These are phyloP conservation scores for Heliamphora pulchella DNA, from an alignment of 179 eudicot genomes.

Conservation along the genomic window DNA sequence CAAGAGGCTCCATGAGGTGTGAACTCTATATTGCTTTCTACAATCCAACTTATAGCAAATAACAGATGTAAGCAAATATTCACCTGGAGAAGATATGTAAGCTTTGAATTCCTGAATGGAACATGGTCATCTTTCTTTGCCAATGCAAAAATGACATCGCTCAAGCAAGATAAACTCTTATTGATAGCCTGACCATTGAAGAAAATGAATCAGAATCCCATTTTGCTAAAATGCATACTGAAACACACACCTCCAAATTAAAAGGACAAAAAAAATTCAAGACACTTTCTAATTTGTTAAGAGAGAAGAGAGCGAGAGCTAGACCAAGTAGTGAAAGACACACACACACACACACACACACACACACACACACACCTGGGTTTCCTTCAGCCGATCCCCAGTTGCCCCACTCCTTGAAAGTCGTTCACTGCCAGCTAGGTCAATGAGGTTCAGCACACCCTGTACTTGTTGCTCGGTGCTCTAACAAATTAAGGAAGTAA, in stretches of 20 bases:
- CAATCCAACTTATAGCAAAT: background rate
- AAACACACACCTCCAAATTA: background rate
- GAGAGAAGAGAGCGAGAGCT: too few relatives aligned
- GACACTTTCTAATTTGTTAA: too few relatives aligned
- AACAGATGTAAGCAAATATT: background rate
- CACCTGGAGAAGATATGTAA: conserved; percentile 76
- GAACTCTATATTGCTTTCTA: background rate
- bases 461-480: conserved; percentile 69
- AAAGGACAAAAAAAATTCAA: background rate
- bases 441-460: conserved; percentile 68
- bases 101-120: conserved; percentile 73
- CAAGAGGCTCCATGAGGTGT: background rate
- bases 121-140: conserved; percentile 80
- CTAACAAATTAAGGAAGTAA: conserved; percentile 23
- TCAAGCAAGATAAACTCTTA: conserved; percentile 64
- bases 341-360: too few relatives aligned
- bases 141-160: conserved; percentile 64
- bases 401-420: conserved; percentile 78
- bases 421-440: conserved; percentile 82
- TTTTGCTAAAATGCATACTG: background rate
- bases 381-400: conserved; percentile 71
- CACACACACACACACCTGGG: conserved; percentile 38
- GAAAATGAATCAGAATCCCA: conserved; percentile 2
- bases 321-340: background rate
- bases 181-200: conserved; percentile 50